A percentile compares a stretch with the other conserved stretches of the same genome.
phyloP scores from a whole-genome alignment of 2,329 filamentous ascomycete species.

The Colletotrichum euphorbiae region DNA sequence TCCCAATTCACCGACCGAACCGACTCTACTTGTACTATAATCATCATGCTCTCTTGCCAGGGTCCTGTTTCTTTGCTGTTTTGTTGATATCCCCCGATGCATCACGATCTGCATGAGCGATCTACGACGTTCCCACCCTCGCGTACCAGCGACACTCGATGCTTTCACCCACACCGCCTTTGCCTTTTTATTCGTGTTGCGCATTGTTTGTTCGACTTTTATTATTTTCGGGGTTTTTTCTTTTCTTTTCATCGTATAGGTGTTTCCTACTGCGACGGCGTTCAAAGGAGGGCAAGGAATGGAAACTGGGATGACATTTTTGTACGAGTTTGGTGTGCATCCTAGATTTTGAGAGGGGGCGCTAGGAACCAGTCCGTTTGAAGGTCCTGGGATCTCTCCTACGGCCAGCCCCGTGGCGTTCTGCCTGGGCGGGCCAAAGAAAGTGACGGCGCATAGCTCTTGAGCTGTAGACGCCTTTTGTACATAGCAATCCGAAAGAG shows the following conservation, averaged over 20 bases:
- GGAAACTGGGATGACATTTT: slow-evolving; percentile 40
- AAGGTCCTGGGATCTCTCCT: slow-evolving; percentile 30
- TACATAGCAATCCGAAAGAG: slow-evolving; percentile 29
- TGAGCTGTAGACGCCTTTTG: slow-evolving; percentile 24
- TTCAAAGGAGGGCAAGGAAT: slow-evolving; percentile 26
- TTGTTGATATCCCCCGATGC: slow-evolving; percentile 52
- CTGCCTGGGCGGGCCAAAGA: slow-evolving; percentile 20
- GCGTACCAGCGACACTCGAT: slow-evolving; percentile 39
- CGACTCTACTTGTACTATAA: slow-evolving; percentile 45
- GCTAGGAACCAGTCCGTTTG: slow-evolving; percentile 44
- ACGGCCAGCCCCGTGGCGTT: slow-evolving; percentile 26
- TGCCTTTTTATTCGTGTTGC: slow-evolving; percentile 43
- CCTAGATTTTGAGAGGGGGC: slow-evolving; percentile 47
- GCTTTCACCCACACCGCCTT: slow-evolving; percentile 34
- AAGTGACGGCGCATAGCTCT: slow-evolving; percentile 23
- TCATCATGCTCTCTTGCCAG: slow-evolving; percentile 15
- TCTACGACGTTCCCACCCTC: slow-evolving; percentile 51
- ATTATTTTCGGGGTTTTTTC: slow-evolving; percentile 39
- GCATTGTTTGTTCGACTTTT: slow-evolving; percentile 37
- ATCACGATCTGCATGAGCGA: slow-evolving; percentile 64
- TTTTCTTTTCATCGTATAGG: slow-evolving; percentile 30
- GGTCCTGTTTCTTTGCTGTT: slow-evolving; percentile 44
- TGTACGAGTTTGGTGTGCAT: slow-evolving; percentile 42
- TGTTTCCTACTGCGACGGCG: slow-evolving; percentile 38
- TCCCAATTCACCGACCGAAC: not conserved